Percentiles rank a stretch among this genome's conserved stretches.
Conservation (phyloP, 164 flowering plant genomes). For the Sextonia rubra region DNA sequence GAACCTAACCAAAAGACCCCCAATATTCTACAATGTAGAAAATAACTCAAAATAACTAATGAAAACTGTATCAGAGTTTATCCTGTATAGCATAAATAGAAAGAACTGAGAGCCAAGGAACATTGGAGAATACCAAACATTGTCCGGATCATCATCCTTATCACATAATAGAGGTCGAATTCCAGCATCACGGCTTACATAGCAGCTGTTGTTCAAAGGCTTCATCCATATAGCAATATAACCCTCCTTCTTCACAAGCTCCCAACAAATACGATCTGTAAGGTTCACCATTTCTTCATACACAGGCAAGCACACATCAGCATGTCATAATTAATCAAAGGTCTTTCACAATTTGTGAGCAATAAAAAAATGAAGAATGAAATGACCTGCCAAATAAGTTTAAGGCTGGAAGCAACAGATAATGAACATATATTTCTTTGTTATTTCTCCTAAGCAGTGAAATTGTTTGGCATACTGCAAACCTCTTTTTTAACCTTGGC, state of each 20-base stretch:
- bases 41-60: neutral
- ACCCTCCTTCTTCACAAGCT: conserved; percentile 78
- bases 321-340: neutral
- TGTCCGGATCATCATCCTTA: conserved; percentile 67
- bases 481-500: no score
- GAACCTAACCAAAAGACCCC: neutral
- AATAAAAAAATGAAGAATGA: neutral
- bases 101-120: conserved; percentile 1
- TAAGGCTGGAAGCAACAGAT: neutral
- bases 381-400: neutral
- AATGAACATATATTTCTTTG: neutral
- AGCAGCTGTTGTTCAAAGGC: conserved; percentile 71
- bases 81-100: neutral
- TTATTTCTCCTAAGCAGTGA: no score
- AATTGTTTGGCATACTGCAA: no score
- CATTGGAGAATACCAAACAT: conserved; percentile 51
- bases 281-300: conserved; percentile 73
- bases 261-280: conserved; percentile 74
- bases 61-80: neutral
- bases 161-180: conserved; percentile 68
- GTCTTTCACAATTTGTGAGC: neutral
- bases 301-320: neutral
- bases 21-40: neutral
- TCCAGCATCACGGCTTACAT: conserved; percentile 53
- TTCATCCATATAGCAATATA: conserved; percentile 81